Conservation (phyloP, 768 basidiomycete species). For the Podaxis sp. region DNA sequence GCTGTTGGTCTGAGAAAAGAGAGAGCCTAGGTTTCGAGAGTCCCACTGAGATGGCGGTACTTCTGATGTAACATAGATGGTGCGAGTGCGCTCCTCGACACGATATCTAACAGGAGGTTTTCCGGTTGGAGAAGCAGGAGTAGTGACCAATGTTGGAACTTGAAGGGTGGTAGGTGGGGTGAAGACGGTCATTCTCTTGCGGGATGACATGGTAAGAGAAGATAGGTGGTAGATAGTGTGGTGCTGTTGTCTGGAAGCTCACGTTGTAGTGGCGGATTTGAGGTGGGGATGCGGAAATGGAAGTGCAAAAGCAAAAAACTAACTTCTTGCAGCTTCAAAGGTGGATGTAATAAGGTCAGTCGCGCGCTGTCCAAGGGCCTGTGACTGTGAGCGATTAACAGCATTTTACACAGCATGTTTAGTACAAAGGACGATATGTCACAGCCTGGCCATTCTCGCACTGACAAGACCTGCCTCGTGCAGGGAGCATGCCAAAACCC, state of each 20-base stretch:
- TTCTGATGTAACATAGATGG: constrained; percentile 46
- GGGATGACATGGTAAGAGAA: constrained; percentile 28
- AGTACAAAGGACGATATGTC: not conserved
- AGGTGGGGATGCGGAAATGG: not conserved
- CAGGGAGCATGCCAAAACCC: not conserved
- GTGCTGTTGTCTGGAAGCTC: constrained; percentile 5
- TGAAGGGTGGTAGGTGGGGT: constrained; percentile 30
- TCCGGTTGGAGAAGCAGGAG: constrained; percentile 28
- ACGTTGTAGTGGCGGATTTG: not conserved
- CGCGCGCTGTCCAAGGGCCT: not conserved
- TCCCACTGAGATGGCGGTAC: constrained; percentile 44
- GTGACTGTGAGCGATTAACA: not conserved
- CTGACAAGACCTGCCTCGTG: constrained; percentile 1
- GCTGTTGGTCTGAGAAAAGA: constrained; percentile 38
- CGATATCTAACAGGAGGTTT: constrained; percentile 41
- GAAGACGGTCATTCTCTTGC: constrained; percentile 37
- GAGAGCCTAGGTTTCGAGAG: constrained; percentile 34
- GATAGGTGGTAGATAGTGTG: constrained; percentile 1
- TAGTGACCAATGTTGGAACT: constrained; percentile 22
- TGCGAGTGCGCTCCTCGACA: constrained; percentile 48
- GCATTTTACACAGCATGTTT: not conserved
- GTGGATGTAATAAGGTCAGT: constrained; percentile 2
- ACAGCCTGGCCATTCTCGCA: not conserved
- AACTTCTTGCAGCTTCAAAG: not conserved
- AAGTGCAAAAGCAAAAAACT: not conserved